Evolutionary conservation across 345 rosid genomes (phyloP), one percentile per base, ranked within the genome.

Genomic region (Eucalyptus erythrocorys): DNA sequence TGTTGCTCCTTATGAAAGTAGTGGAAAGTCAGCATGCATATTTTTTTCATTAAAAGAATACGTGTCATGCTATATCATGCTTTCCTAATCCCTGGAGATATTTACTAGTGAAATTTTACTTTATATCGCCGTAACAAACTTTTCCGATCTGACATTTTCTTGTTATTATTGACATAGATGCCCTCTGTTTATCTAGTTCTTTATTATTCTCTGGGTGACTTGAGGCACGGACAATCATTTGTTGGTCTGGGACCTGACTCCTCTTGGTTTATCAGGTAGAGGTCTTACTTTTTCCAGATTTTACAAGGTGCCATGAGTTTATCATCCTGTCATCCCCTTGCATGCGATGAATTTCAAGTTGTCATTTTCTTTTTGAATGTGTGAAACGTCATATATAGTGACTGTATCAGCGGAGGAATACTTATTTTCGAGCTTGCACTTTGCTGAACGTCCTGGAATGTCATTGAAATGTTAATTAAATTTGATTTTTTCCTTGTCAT

Each of bases 181-280:
- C 27, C 27, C 82, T 37, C 19, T 76, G 82, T 76, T 76, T 76
- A 40, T 37, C 82, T 76, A 21, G 47, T n/a, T n/a, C n/a, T n/a
- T n/a, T n/a, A n/a, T n/a, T n/a, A n/a, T n/a, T n/a, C n/a, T n/a
- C n/a, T n/a, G n/a, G 90, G 98, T 97, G 88, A 97, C 99, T 4
- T 99, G 98, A 68, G 99, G 99, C 71, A 98, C 98, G 9, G 99
- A 98, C 93, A 98, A 98, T 90, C 99, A 98, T 93, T 91, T 98
- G 94, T 88, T n/a, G n/a, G n/a, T n/a, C n/a, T n/a, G n/a, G n/a
- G n/a, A n/a, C n/a, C n/a, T n/a, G n/a, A n/a, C n/a, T n/a, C n/a
- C n/a, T n/a, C n/a, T n/a, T n/a, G n/a, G n/a, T n/a, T n/a, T n/a
- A n/a, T n/a, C n/a, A n/a, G n/a, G n/a, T n/a, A n/a, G n/a, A n/a